phyloP scores from a whole-genome alignment of 768 basidiomycete genomes.

The Kwoniella pini region DNA sequence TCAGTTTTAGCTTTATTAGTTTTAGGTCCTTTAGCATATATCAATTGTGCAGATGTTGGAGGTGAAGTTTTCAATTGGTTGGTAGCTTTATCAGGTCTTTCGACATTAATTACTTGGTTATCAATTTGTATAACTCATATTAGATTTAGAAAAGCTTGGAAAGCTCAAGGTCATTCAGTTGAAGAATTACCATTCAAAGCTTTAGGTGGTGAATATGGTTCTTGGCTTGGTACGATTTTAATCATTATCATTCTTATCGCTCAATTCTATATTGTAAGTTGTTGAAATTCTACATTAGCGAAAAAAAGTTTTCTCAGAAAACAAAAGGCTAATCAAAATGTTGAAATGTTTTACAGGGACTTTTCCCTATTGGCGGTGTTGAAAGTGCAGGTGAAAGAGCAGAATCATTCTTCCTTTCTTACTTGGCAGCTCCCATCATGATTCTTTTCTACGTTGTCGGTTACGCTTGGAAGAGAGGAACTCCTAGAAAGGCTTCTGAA shows the following conservation, averaged over 20 bases:
- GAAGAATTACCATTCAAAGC: slow-evolving; percentile 65
- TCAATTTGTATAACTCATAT: slow-evolving; percentile 59
- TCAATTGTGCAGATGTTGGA: slow-evolving; percentile 35
- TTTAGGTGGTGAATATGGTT: slow-evolving; percentile 55
- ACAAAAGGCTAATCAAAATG: too few relatives aligned
- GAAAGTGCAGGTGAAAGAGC: slow-evolving; percentile 27
- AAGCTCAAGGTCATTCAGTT: slow-evolving; percentile 60
- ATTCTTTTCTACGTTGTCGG: slow-evolving; percentile 44
- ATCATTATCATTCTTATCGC: slow-evolving; percentile 60
- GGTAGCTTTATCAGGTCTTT: slow-evolving; percentile 67
- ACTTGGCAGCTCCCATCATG: slow-evolving; percentile 49
- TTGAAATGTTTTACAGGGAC: slow-evolving; percentile 5
- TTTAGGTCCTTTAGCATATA: slow-evolving; percentile 44
- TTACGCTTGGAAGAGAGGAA: slow-evolving; percentile 47
- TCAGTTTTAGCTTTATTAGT: slow-evolving; percentile 57
- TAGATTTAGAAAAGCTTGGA: slow-evolving; percentile 67
- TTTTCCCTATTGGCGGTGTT: slow-evolving; percentile 48
- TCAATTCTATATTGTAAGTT: slow-evolving; percentile 51
- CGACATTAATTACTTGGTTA: slow-evolving; percentile 68
- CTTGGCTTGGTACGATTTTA: slow-evolving; percentile 59
- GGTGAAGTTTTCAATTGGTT: slow-evolving; percentile 56
- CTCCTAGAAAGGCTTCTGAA: slow-evolving; percentile 41
- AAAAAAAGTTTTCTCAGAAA: too few relatives aligned
- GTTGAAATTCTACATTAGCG: too few relatives aligned
- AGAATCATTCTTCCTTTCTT: slow-evolving; percentile 50